Percentiles rank a stretch among this genome's conserved stretches.
These are phyloP conservation scores for Auriscalpium microsporum DNA, from an alignment of 768 basidiomycete species.

Conservation along the genomic window DNA sequence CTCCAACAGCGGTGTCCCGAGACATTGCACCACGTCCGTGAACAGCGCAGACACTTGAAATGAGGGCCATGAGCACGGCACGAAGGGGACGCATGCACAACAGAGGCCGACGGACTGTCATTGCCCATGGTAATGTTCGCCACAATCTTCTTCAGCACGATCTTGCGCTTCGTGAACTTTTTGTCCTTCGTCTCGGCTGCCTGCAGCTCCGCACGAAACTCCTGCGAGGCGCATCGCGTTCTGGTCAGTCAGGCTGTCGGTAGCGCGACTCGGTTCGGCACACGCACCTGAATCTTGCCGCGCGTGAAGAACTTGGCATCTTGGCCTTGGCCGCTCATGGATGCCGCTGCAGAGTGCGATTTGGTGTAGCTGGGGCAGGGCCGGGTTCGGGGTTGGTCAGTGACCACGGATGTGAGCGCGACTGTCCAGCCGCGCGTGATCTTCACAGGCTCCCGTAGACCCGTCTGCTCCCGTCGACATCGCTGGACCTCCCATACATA, in stretches of 20 bases:
- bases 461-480: too few species aligned
- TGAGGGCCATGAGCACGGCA: slow-evolving; percentile 16
- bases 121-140: slow-evolving; percentile 99
- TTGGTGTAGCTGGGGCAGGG: too few species aligned
- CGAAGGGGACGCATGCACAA: slow-evolving; percentile 5
- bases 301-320: slow-evolving; percentile 90
- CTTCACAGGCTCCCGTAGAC: too few species aligned
- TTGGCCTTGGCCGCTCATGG: slow-evolving; percentile 49
- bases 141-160: slow-evolving; percentile 91
- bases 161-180: slow-evolving; percentile 90
- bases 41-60: slow-evolving; percentile 83
- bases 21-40: slow-evolving; percentile 90
- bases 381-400: not conserved
- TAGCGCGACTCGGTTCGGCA: slow-evolving; percentile 1
- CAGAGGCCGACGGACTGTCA: slow-evolving; percentile 64
- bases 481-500: too few species aligned
- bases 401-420: not conserved
- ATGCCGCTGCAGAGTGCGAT: not conserved
- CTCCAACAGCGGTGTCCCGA: slow-evolving; percentile 91
- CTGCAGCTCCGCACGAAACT: slow-evolving; percentile 86
- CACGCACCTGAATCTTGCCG: slow-evolving; percentile 81
- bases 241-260: slow-evolving; percentile 3
- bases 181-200: slow-evolving; percentile 94
- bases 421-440: not conserved
- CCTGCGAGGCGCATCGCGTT: slow-evolving; percentile 34